Evolutionary conservation across 257 asterid species (phyloP).

Genomic region (Linderniella brevidens): DNA sequence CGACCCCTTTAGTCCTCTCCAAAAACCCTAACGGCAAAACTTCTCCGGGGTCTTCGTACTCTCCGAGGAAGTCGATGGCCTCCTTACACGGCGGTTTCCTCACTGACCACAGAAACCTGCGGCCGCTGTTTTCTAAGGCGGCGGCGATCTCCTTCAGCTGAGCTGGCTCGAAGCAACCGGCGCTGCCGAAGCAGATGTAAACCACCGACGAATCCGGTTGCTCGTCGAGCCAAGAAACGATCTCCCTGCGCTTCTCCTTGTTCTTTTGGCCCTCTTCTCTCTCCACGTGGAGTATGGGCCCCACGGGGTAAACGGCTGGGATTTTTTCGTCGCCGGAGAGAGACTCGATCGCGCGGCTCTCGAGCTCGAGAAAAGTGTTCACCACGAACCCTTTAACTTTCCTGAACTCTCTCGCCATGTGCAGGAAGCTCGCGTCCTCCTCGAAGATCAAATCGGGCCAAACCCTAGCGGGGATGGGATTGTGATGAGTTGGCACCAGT

Average conservation of each 20-base stretch:
- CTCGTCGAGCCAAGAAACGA: constrained; percentile 16
- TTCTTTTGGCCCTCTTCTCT: neutral
- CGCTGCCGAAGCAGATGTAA: constrained; percentile 24
- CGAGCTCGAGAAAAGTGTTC: constrained; percentile 15
- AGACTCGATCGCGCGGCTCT: constrained; percentile 8
- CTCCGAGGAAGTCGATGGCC: neutral
- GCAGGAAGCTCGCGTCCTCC: neutral
- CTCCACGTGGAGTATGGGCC: constrained; percentile 15
- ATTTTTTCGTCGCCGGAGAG: constrained; percentile 3
- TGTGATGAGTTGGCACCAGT: constrained; percentile 2
- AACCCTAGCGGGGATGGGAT: constrained; percentile 7
- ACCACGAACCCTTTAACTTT: constrained; percentile 13
- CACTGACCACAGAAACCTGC: constrained; percentile 27
- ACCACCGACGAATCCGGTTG: constrained; percentile 22
- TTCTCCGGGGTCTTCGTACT: constrained; percentile 8
- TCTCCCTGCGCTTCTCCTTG: neutral
- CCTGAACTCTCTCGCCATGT: constrained; percentile 8
- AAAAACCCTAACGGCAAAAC: constrained; percentile 22
- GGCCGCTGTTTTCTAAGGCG: constrained; percentile 18
- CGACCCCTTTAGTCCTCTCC: constrained; percentile 9
- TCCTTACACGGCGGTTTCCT: constrained; percentile 16
- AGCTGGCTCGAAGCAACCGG: constrained; percentile 9
- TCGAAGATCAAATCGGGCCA: constrained; percentile 5
- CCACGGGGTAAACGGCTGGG: constrained; percentile 22
- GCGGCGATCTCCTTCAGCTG: constrained; percentile 27